These are phyloP conservation scores for Venturia asperata DNA, from an alignment of 2,329 filamentous ascomycete species.

Conservation along the genomic window DNA sequence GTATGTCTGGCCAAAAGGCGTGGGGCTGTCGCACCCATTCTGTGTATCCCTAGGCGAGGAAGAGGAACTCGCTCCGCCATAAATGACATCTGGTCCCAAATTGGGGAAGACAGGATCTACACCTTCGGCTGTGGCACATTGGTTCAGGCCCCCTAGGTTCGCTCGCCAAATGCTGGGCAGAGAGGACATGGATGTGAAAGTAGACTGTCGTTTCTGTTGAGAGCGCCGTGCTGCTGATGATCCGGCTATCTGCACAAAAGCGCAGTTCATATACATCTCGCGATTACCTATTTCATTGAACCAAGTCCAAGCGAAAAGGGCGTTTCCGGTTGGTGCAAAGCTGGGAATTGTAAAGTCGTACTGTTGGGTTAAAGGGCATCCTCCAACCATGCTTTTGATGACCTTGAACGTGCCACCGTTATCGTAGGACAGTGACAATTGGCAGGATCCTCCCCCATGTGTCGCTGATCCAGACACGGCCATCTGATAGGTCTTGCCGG, in stretches of 20 bases:
- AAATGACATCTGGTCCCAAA: constrained; percentile 45
- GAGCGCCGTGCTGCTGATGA: constrained; percentile 38
- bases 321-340: constrained; percentile 62
- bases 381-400: constrained; percentile 79
- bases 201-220: constrained; percentile 32
- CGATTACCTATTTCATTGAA: constrained; percentile 87
- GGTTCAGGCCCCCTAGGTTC: constrained; percentile 51
- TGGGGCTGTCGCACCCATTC: background rate
- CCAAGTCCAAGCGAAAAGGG: constrained; percentile 86
- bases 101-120: constrained; percentile 59
- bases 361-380: constrained; percentile 63
- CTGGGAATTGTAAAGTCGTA: constrained; percentile 66
- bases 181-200: constrained; percentile 45
- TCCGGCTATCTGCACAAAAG: constrained; percentile 54
- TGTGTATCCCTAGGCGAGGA: constrained; percentile 2
- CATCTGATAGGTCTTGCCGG: constrained; percentile 57
- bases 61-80: constrained; percentile 1
- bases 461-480: constrained; percentile 56
- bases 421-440: constrained; percentile 79
- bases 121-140: constrained; percentile 49
- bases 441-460: constrained; percentile 90
- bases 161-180: constrained; percentile 72
- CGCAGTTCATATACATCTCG: constrained; percentile 98
- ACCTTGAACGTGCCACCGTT: constrained; percentile 70
- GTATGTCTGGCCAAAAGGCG: background rate